phyloP scores from a whole-genome alignment of 495 filamentous ascomycete genomes.

The Patellaria atrata region DNA sequence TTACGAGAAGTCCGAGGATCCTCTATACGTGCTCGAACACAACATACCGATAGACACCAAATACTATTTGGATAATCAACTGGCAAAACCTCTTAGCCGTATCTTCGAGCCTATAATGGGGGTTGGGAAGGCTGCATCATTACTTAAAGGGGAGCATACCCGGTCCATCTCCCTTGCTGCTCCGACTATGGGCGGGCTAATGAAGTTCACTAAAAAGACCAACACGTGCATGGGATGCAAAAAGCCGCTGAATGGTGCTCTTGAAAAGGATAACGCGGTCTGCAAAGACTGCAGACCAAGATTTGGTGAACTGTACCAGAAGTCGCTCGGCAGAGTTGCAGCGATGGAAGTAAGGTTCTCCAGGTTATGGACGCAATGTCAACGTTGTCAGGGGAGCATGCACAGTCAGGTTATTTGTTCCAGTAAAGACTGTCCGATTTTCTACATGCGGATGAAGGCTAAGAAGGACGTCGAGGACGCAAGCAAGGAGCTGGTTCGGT shows the following conservation, averaged over 20 bases:
- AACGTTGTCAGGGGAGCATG: slow-evolving; percentile 93
- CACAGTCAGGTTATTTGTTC: slow-evolving; percentile 97
- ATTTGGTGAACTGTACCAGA: slow-evolving; percentile 85
- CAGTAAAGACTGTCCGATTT: slow-evolving; percentile 92
- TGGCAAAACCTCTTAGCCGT: slow-evolving; percentile 79
- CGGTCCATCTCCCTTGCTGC: slow-evolving; percentile 81
- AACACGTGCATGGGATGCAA: slow-evolving; percentile 98
- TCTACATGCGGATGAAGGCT: slow-evolving; percentile 99
- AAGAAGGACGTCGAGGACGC: slow-evolving; percentile 97
- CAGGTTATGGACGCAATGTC: slow-evolving; percentile 94
- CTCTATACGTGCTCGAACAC: slow-evolving; percentile 91
- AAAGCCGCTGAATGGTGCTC: slow-evolving; percentile 69
- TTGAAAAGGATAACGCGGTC: slow-evolving; percentile 73
- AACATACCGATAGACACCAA: slow-evolving; percentile 96
- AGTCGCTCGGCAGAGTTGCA: slow-evolving; percentile 68
- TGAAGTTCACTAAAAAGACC: slow-evolving; percentile 97
- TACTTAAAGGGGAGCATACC: slow-evolving; percentile 84
- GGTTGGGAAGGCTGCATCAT: slow-evolving; percentile 69
- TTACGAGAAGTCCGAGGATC: slow-evolving; percentile 92
- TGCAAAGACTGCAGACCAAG: slow-evolving; percentile 73
- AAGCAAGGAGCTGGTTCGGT: slow-evolving; percentile 77
- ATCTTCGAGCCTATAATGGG: slow-evolving; percentile 98
- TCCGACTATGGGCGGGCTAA: slow-evolving; percentile 77
- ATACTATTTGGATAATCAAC: slow-evolving; percentile 98
- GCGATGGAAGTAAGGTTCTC: slow-evolving; percentile 90